Evolutionary conservation across 2,329 filamentous ascomycete genomes (phyloP), one percentile per base, ranked within the genome.

Genomic region (Phaeosphaeria sp.): DNA sequence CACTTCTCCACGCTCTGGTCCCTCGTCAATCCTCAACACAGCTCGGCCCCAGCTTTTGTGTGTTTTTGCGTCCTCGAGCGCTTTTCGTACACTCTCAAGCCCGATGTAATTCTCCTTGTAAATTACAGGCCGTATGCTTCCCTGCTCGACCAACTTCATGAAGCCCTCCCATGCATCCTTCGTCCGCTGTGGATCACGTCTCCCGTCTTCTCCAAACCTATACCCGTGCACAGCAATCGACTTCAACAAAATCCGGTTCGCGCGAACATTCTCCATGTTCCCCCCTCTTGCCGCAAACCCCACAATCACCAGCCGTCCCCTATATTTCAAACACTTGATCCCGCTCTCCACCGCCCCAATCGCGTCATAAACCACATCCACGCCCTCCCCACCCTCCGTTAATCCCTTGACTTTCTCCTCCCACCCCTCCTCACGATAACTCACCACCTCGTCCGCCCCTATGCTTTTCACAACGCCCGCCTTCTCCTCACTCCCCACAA

Each of bases 301-400:
- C 2, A 87, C 79, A 25, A 88, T 76, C 2, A 89, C 78, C 18
- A 89, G 73, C 30, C 81, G 75, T 0, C 85, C 86, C 36, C 80
- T 78, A 66, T 86, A 83, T 22, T 78, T 83, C 30, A 86, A 72
- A 61, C 84, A 86, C 56, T 81, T 81, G 25, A 88, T 68, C 40
- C 83, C 84, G 56, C 80, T 80, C 58, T 83, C 80, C 7, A 88
- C 83, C 22, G 85, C 77, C 0, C 86, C 86, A 11, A 87, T 84
- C 7, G 82, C 80, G 73, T 89, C 86, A 40, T 84, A 84, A 13
- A 87, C 82, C 0, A 86, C 78, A 73, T 88, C 81, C 1, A 84
- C 85, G 0, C 86, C 86, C 27, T 77, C 74, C 0, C 81, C 80
- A 1, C 70, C 77, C 0, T 71, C 73, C 0, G 84, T 87, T 20